Percentiles rank a stretch among this genome's conserved stretches.
Evolutionary conservation across 2,329 filamentous ascomycete genomes (phyloP).

Genomic region (Penicillium hordei): DNA sequence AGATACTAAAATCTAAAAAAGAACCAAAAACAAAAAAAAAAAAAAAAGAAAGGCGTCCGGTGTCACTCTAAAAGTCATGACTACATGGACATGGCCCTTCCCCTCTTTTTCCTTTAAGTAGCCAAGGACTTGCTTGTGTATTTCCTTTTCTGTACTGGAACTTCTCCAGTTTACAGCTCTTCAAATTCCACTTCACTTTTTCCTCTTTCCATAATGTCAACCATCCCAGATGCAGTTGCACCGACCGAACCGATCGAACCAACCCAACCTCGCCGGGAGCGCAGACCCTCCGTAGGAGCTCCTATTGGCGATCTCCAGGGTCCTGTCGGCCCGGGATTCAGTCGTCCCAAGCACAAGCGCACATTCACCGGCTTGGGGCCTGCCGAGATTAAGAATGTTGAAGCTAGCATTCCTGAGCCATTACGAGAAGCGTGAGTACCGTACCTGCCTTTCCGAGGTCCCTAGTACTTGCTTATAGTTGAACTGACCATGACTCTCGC

Average conservation of each 20-base stretch:
- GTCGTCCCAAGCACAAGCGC: slow-evolving; percentile 91
- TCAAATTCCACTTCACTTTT: neutral
- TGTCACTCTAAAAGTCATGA: slow-evolving; percentile 11
- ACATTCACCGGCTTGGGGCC: slow-evolving; percentile 94
- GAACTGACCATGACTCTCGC: slow-evolving; percentile 19
- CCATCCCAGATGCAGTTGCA: slow-evolving; percentile 4
- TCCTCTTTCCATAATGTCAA: neutral
- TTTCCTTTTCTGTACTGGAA: slow-evolving; percentile 23
- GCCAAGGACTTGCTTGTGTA: neutral
- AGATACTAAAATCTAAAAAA: neutral
- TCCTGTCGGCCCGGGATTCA: slow-evolving; percentile 80
- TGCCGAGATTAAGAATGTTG: slow-evolving; percentile 87
- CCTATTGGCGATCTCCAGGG: slow-evolving; percentile 85
- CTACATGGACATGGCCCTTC: slow-evolving; percentile 5
- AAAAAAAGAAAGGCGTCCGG: neutral
- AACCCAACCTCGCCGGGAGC: slow-evolving; percentile 57
- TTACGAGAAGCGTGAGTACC: slow-evolving; percentile 76
- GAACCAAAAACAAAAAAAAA: slow-evolving; percentile 12
- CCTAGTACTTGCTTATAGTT: neutral
- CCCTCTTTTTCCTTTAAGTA: slow-evolving; percentile 15
- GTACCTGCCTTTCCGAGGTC: slow-evolving; percentile 38
- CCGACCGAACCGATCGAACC: slow-evolving; percentile 26
- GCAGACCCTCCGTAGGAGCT: slow-evolving; percentile 76
- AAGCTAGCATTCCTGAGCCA: slow-evolving; percentile 85
- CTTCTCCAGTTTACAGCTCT: slow-evolving; percentile 1